Base-by-base conservation (phyloP, 164 flowering plant genomes). In the Litsea cubeba region DNA sequence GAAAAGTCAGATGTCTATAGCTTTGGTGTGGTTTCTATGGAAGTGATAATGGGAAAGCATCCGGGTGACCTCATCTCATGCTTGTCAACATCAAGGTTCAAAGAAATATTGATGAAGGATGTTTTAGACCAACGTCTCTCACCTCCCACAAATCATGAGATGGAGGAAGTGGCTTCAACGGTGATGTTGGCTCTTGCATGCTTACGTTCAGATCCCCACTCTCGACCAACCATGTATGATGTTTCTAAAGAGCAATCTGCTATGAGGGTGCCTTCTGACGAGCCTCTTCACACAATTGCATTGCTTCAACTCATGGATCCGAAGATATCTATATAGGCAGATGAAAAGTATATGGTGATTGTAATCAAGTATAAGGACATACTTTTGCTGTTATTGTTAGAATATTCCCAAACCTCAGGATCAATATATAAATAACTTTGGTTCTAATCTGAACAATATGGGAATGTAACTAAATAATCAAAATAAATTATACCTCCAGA, bases 191-290 rank as follows among this genome's bases (percentile, higher is more conserved):
- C 88, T 3, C 72, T 91, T n/a, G 84, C 86, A 28, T 91, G 97
- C 80, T 81, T 83, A 22, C 60, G 77, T 5, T 28, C 77, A 15
- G 62, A 49, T 3, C 92, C 93, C 11, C 86, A 85, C 50, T 51
- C 84, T 10, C 71, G 94, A n/a, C 94, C 97, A 20, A 74, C 86
- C 71, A 91, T 91, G 94, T 84, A 79, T 12, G 72, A 57, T 32
- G 81, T 85, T 5, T 82, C 88, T 10, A 85, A 81, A 67, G 83
- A 85, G 79, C 72, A 87, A 23, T 83, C 91, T 12, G 78, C 79
- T 71, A 79, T 23, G 26, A 72, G 72, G 26, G 28, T 23, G 10
- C 69, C 49, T 6, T 40, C 46, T 5, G 50, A 67, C 12, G 81
- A 79, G 26, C 71, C 79, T 30, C 67, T 80, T 23, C 54, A 74